Evolutionary conservation across 2,329 filamentous ascomycete species (phyloP), one percentile per base, ranked within the genome.

Genomic region (Alternaria conjuncta): DNA sequence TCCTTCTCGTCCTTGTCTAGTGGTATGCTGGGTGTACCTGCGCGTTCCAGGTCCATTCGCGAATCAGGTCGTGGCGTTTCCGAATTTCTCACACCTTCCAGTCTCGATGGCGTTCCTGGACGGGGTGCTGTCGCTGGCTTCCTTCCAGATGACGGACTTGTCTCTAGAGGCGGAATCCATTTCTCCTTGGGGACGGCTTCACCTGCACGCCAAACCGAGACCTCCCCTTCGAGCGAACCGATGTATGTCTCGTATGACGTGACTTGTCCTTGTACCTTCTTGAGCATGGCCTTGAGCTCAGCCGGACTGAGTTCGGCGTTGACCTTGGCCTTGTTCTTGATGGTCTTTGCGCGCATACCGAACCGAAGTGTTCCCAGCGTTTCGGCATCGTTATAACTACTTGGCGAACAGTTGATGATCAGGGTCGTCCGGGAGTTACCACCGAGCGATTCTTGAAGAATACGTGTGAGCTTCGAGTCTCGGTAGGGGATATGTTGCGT

Each of bases 261-360:
- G 70, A 96, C 90, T 79, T 97, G 94, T 56, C 88, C 89, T 81
- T 97, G 94, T 13, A 94, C 93, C 82, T 97, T 97, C 83, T 93
- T 94, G 78, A 99, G 89, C 75, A 97, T 87, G 54, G 90, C 87
- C 83, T 98, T 99, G 85, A 99, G 89, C 82, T 99, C 96, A 12
- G 94, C 89, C 49, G 96, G 96, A 75, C 95, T 98, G 74, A 99
- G 88, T 81, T 99, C 96, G 49, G 95, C 94, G 79, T 99, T 99
- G 87, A 99, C 92, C 90, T 98, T 99, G 82, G 96, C 96, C 87
- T 98, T 98, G 86, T 98, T 98, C 90, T 98, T 97, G 85, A 99
- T 99, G 0, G 93, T 92, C 85, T 99, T 99, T 61, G 96, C 96
- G 79, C 96, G 87, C 82, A 96, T 96, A 84, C 96, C 96, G 78